phyloP scores from a whole-genome alignment of 1,139 yeast species.

The Suhomyces terraborum region DNA sequence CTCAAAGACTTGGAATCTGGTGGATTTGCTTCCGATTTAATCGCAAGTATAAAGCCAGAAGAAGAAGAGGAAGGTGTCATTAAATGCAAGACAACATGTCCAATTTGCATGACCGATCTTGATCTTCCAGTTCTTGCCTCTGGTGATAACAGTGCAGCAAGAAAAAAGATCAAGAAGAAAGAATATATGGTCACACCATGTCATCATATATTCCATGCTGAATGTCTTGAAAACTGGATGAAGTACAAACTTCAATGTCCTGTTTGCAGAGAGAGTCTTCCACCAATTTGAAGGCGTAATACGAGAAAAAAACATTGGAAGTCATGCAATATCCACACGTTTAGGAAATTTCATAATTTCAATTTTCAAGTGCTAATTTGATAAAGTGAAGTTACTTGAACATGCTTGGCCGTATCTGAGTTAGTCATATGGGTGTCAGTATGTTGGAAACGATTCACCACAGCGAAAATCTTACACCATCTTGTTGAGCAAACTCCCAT shows the following conservation, averaged over 20 bases:
- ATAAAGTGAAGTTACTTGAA: too few species aligned
- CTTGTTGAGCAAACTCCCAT: too few species aligned
- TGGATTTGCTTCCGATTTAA: constrained; percentile 48
- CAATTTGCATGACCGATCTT: constrained; percentile 83
- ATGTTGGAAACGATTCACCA: too few species aligned
- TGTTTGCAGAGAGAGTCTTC: constrained; percentile 82
- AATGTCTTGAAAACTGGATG: constrained; percentile 93
- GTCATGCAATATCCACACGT: too few species aligned
- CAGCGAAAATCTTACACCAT: too few species aligned
- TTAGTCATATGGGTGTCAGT: too few species aligned
- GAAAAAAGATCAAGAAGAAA: constrained; percentile 30
- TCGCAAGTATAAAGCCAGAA: constrained; percentile 34
- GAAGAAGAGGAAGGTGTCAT: constrained; percentile 31
- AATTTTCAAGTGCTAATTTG: too few species aligned
- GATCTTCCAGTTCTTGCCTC: constrained; percentile 56
- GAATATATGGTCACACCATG: constrained; percentile 92
- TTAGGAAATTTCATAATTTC: too few species aligned
- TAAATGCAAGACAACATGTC: constrained; percentile 60
- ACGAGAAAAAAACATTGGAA: too few species aligned
- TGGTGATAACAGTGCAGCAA: constrained; percentile 18
- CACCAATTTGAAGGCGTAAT: constrained; percentile 72
- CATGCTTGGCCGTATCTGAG: too few species aligned
- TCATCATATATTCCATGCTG: constrained; percentile 83
- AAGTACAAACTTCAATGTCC: constrained; percentile 90
- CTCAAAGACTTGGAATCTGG: constrained; percentile 60